These are phyloP conservation scores for Hemisphaericaspora xylofermentans DNA, from an alignment of 1,139 yeast genomes.

Conservation along the genomic window DNA sequence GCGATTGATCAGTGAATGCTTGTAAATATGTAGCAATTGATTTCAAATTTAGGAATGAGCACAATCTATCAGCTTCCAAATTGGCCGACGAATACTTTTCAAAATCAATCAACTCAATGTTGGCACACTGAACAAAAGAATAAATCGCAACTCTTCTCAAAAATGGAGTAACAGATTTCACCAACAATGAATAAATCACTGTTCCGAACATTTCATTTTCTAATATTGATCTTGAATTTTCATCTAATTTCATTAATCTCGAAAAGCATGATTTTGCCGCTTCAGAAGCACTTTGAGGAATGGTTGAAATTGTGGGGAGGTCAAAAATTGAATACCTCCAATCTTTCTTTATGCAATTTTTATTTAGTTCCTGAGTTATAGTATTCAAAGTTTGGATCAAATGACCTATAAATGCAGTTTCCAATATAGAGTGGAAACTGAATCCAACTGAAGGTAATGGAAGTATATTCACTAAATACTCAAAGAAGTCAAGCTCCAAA, in stretches of 20 bases:
- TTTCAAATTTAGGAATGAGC: constrained; percentile 55
- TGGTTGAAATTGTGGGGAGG: constrained; percentile 30
- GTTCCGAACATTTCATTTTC: constrained; percentile 28
- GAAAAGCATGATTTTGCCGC: constrained; percentile 19
- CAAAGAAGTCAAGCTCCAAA: constrained; percentile 54
- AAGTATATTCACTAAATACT: constrained; percentile 45
- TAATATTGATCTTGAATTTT: constrained; percentile 8
- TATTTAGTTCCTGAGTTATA: constrained; percentile 24
- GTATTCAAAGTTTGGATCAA: constrained; percentile 33
- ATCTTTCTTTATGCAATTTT: constrained; percentile 23
- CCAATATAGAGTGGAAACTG: constrained; percentile 41
- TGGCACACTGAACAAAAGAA: constrained; percentile 57
- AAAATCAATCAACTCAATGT: constrained; percentile 38
- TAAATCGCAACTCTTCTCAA: constrained; percentile 66
- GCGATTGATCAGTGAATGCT: constrained; percentile 5
- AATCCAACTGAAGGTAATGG: constrained; percentile 43
- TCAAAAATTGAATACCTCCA: constrained; percentile 30
- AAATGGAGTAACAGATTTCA: constrained; percentile 62
- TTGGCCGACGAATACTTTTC: constrained; percentile 21
- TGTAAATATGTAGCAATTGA: constrained; percentile 20
- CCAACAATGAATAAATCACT: constrained; percentile 53
- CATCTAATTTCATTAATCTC: constrained; percentile 11
- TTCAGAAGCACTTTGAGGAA: constrained; percentile 19
- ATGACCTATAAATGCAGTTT: constrained; percentile 41
- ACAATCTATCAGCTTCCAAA: constrained; percentile 59